Percentiles rank a stretch among this genome's conserved stretches.
Conservation (phyloP, 768 basidiomycete genomes). For the Postia placenta region DNA sequence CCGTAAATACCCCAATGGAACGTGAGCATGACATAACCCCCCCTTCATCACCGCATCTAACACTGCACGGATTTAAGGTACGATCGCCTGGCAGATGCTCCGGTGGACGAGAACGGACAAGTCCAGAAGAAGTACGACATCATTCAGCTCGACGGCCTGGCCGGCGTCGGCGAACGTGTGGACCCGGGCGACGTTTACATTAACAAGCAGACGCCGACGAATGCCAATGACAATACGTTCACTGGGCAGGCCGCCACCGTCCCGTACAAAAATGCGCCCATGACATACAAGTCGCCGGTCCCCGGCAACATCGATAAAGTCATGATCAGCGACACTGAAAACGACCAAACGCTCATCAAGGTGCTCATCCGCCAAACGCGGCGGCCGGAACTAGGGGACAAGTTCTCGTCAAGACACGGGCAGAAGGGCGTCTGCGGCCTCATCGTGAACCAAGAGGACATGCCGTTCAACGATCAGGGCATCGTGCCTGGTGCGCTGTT, state of each 20-base stretch:
- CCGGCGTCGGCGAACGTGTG: slow-evolving; percentile 91
- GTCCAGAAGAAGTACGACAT: slow-evolving; percentile 83
- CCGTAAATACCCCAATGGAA: slow-evolving; percentile 94
- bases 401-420: slow-evolving; percentile 96
- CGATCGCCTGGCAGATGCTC: slow-evolving; percentile 92
- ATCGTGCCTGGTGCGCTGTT: slow-evolving; percentile 71
- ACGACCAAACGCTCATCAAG: slow-evolving; percentile 94
- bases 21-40: slow-evolving; percentile 48
- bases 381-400: slow-evolving; percentile 94
- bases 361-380: slow-evolving; percentile 96
- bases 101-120: slow-evolving; percentile 75
- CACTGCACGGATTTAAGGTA: slow-evolving; percentile 40
- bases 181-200: slow-evolving; percentile 92
- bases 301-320: slow-evolving; percentile 96
- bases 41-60: slow-evolving; percentile 4
- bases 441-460: slow-evolving; percentile 97
- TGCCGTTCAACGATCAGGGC: slow-evolving; percentile 99
- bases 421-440: slow-evolving; percentile 99
- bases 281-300: slow-evolving; percentile 91
- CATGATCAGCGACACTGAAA: slow-evolving; percentile 94
- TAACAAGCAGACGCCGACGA: slow-evolving; percentile 94
- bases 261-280: slow-evolving; percentile 87
- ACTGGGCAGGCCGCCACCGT: slow-evolving; percentile 78
- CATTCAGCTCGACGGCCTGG: slow-evolving; percentile 88
- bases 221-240: slow-evolving; percentile 88